These are phyloP conservation scores for Termitomyces sp. DNA, from an alignment of 768 basidiomycete species.

Conservation along the genomic window DNA sequence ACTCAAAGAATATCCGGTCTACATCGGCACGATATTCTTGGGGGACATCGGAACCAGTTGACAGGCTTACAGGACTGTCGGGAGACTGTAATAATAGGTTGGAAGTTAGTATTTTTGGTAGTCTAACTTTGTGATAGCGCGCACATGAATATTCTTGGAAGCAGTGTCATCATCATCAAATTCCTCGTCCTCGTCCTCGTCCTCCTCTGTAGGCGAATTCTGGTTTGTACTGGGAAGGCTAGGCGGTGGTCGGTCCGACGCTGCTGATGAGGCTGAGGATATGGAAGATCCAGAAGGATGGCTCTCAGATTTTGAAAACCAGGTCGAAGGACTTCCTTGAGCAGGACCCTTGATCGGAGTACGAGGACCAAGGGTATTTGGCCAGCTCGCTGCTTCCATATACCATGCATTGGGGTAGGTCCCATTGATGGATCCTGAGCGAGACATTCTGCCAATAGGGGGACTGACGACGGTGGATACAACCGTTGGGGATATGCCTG, in stretches of 20 bases:
- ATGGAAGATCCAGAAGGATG: conserved; percentile 13
- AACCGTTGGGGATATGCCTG: conserved; percentile 8
- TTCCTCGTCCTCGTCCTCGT: conserved; percentile 36
- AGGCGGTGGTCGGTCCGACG: conserved; percentile 20
- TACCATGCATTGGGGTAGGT: conserved; percentile 32
- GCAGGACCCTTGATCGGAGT: background rate
- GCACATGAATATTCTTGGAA: conserved; percentile 15
- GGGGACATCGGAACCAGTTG: conserved; percentile 51
- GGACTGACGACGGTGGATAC: conserved; percentile 21
- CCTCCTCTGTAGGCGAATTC: conserved; percentile 41
- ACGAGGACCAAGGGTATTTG: conserved; percentile 6
- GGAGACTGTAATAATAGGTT: conserved; percentile 16
- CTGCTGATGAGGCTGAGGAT: conserved; percentile 18
- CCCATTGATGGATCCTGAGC: conserved; percentile 51
- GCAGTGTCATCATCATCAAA: conserved; percentile 22
- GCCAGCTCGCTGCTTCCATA: conserved; percentile 22
- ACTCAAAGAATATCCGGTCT: conserved; percentile 88
- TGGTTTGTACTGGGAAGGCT: conserved; percentile 26
- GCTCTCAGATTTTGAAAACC: conserved; percentile 15
- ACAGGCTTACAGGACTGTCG: conserved; percentile 23
- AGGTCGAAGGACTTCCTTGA: conserved; percentile 8
- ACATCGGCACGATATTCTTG: conserved; percentile 78
- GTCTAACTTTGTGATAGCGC: background rate
- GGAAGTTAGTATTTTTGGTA: conserved; percentile 1
- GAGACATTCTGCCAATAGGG: conserved; percentile 48